A percentile compares a stretch with the other conserved stretches of the same genome.
phyloP scores from a whole-genome alignment of 176 grass and related monocot genomes.

The Phoenix roebelenii region DNA sequence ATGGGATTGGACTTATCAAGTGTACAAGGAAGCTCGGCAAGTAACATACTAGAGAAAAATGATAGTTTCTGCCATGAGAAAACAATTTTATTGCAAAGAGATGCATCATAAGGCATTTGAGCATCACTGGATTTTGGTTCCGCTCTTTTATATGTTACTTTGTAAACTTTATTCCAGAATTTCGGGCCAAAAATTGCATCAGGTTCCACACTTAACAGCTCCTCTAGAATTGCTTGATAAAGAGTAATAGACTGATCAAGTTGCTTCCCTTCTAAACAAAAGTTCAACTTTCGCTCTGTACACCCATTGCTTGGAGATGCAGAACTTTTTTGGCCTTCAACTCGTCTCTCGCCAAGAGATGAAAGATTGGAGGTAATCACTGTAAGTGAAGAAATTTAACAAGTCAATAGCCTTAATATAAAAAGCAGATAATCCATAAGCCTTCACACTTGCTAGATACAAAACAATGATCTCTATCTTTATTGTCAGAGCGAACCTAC shows the following conservation, averaged over 20 bases:
- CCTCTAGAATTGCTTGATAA: slow-evolving; percentile 78
- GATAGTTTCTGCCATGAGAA: slow-evolving; percentile 54
- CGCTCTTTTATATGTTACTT: slow-evolving; percentile 53
- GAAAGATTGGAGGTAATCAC: slow-evolving; percentile 4
- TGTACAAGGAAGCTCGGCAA: slow-evolving; percentile 65
- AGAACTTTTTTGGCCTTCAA: slow-evolving; percentile 25
- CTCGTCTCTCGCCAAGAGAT: slow-evolving; percentile 29
- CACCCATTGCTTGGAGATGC: slow-evolving; percentile 4
- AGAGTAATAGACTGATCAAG: slow-evolving; percentile 63
- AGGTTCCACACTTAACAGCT: slow-evolving; percentile 60
- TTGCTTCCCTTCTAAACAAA: slow-evolving; percentile 68
- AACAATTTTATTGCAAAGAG: slow-evolving; percentile 25
- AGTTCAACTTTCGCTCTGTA: slow-evolving; percentile 45
- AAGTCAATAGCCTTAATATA: no score
- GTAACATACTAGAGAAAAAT: slow-evolving; percentile 62
- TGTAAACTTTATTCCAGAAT: slow-evolving; percentile 69
- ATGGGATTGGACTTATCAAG: slow-evolving; percentile 50
- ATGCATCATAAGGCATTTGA: slow-evolving; percentile 11
- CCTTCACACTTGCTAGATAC: no score
- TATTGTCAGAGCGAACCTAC: slow-evolving; percentile 9
- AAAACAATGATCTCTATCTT: no score
- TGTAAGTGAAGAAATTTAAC: no score
- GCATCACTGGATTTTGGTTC: slow-evolving; percentile 23
- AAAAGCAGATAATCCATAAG: no score
- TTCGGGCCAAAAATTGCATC: slow-evolving; percentile 67